Conservation (phyloP, 768 basidiomycete genomes). For the Steccherinum ochraceum region DNA sequence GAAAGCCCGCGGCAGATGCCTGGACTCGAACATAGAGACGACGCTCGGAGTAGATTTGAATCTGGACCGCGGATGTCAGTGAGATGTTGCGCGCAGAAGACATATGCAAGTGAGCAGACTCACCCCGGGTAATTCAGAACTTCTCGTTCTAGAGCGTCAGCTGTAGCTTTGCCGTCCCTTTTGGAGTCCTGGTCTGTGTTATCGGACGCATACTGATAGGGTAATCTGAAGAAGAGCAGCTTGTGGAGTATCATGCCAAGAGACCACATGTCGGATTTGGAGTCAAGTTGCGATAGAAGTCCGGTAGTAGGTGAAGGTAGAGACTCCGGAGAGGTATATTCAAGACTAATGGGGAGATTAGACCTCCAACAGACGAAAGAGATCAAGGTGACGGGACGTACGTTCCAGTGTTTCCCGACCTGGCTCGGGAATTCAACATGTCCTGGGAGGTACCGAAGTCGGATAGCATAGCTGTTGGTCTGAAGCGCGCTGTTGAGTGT, state of each 20-base stretch:
- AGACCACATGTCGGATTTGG: slow-evolving; percentile 96
- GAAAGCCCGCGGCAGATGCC: slow-evolving; percentile 68
- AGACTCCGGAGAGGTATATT: slow-evolving; percentile 87
- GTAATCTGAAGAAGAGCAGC: slow-evolving; percentile 84
- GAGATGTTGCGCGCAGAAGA: neutral
- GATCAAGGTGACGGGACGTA: slow-evolving; percentile 32
- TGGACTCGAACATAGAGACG: slow-evolving; percentile 52
- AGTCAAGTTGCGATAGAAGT: slow-evolving; percentile 63
- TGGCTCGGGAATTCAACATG: slow-evolving; percentile 64
- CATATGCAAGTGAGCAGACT: no score
- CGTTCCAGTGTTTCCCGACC: slow-evolving; percentile 96
- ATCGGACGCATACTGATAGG: slow-evolving; percentile 64
- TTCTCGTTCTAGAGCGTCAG: slow-evolving; percentile 66
- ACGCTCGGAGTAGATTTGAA: slow-evolving; percentile 48
- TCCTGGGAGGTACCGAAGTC: slow-evolving; percentile 95
- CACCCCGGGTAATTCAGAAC: slow-evolving; percentile 76
- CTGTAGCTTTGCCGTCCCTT: slow-evolving; percentile 51
- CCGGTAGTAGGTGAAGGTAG: slow-evolving; percentile 64
- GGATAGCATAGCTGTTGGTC: slow-evolving; percentile 90
- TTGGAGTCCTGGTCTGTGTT: slow-evolving; percentile 33
- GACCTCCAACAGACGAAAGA: slow-evolving; percentile 1
- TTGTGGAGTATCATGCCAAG: slow-evolving; percentile 95
- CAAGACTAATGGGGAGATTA: slow-evolving; percentile 44
- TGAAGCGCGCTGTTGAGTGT: slow-evolving; percentile 28
- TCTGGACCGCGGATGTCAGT: slow-evolving; percentile 21